Evolutionary conservation across 192 early-diverging fungal genomes (phyloP), one percentile per base, ranked within the genome.

Genomic region (Lobulomyces angularis): DNA sequence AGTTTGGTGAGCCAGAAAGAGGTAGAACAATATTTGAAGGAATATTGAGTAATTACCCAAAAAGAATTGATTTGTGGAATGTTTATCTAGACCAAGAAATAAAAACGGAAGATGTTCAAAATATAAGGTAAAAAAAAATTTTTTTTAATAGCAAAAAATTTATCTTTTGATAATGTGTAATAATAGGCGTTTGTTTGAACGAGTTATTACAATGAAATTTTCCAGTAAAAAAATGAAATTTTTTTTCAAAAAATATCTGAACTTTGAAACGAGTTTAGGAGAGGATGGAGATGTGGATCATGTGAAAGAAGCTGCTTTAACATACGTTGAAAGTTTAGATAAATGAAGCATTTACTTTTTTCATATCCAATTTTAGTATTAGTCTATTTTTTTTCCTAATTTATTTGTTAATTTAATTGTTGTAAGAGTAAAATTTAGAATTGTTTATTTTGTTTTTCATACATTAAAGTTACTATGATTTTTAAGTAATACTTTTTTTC

Each of bases 151-250:
- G 19, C 9, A 33, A 40, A 26, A 38, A 26, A 0, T 24, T 45
- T 3, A 32, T 14, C 28, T 23, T 3, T 45, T 0, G 19, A 7
- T 66, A 2, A 40, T 11, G 31, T 3, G 11, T 2, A 36, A 24
- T 11, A 3, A 37, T 28, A 61, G 69, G 9, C 62, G 78, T 0
- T 54, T 98, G 45, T 98, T 98, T 71, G 81, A 88, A 55, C 81
- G 90, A 20, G 78, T 86, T 18, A 81, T 84, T n/a, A 67, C 69
- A 7, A 64, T 91, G 67, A 92, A 90, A 57, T 68, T 83, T 49
- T 91, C 91, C 17, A 83, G 87, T 19, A 95, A 92, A 71, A 90
- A 94, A 74, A 91, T 95, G 87, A 97, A 95, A 62, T 97, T 89
- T 68, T 80, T 99, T 52, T 97, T 99, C 65, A 99, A 96, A 66